Conservation (phyloP, 2,329 filamentous ascomycete species). For the Chrysoporthe cubensis region DNA sequence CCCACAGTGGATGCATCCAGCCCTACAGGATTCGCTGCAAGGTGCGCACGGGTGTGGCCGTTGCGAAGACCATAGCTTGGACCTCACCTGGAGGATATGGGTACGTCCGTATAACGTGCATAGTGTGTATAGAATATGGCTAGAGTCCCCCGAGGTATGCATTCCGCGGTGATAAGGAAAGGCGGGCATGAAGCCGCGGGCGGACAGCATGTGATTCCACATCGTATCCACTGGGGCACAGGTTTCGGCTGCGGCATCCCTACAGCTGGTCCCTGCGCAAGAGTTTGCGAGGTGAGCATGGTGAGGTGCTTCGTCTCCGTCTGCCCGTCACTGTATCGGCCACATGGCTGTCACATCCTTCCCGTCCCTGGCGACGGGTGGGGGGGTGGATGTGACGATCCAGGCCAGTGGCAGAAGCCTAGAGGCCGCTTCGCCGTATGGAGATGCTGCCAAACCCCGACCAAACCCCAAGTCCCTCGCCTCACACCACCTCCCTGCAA, state of each 20-base stretch:
- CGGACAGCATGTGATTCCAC: slow-evolving; percentile 25
- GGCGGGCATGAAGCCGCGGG: slow-evolving; percentile 1
- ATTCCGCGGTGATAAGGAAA: background rate
- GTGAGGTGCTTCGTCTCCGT: slow-evolving; percentile 6
- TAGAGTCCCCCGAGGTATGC: background rate
- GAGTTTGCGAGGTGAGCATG: slow-evolving; percentile 28
- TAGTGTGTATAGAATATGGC: background rate
- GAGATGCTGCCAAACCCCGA: slow-evolving; percentile 14
- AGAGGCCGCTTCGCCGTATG: background rate
- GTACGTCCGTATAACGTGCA: background rate
- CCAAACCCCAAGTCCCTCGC: slow-evolving; percentile 8
- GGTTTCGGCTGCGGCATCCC: slow-evolving; percentile 13
- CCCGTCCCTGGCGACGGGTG: background rate
- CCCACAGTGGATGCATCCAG: background rate
- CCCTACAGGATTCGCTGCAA: slow-evolving; percentile 21
- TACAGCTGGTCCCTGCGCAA: slow-evolving; percentile 14
- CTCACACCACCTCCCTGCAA: slow-evolving; percentile 17
- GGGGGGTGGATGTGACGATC: background rate
- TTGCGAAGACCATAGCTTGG: background rate
- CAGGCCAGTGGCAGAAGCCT: slow-evolving; percentile 8
- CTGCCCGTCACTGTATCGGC: background rate
- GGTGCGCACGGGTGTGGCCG: slow-evolving; percentile 6
- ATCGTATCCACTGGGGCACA: background rate
- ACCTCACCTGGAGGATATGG: background rate
- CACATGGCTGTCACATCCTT: slow-evolving; percentile 5